Conservation (phyloP, 805 yeast genomes). For the Kregervanrija delftensis region DNA sequence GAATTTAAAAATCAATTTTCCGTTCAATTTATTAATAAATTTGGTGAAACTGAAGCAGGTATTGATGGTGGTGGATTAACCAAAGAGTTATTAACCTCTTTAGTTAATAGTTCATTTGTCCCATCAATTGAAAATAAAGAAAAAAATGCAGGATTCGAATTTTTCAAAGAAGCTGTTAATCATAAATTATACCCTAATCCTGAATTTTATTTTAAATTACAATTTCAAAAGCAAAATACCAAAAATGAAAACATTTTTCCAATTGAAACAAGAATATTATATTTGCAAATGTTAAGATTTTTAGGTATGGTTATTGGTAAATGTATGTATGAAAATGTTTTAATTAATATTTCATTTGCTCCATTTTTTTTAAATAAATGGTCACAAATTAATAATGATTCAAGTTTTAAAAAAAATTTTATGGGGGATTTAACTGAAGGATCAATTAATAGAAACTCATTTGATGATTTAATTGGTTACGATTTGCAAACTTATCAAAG, state of each 20-base stretch:
- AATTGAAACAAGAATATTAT: conserved; percentile 16
- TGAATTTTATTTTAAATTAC: conserved; percentile 25
- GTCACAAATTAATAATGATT: conserved; percentile 28
- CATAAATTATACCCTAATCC: conserved; percentile 76
- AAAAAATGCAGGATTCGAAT: conserved; percentile 19
- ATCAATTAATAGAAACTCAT: conserved; percentile 42
- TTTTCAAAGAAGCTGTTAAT: conserved; percentile 38
- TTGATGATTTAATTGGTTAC: conserved; percentile 70
- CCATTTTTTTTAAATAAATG: conserved; percentile 76
- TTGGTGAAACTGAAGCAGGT: conserved; percentile 75
- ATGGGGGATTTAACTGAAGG: conserved; percentile 12
- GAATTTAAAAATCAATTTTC: conserved; percentile 52
- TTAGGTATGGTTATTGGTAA: conserved; percentile 84
- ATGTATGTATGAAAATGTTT: conserved; percentile 75
- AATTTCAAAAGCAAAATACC: conserved; percentile 19
- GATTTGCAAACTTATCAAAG: conserved; percentile 64
- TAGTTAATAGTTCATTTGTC: conserved; percentile 62
- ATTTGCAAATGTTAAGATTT: conserved; percentile 40
- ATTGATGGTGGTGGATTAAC: conserved; percentile 97
- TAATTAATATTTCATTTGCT: conserved; percentile 80
- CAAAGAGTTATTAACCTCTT: conserved; percentile 77
- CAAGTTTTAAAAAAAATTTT: conserved; percentile 14
- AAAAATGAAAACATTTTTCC: conserved; percentile 21
- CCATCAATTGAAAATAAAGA: conserved; percentile 22
- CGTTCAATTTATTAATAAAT: conserved; percentile 63